A percentile compares a stretch with the other conserved stretches of the same genome.
Evolutionary conservation across 352 stramenopile genomes (phyloP).

Genomic region (Peronospora belbahrii): DNA sequence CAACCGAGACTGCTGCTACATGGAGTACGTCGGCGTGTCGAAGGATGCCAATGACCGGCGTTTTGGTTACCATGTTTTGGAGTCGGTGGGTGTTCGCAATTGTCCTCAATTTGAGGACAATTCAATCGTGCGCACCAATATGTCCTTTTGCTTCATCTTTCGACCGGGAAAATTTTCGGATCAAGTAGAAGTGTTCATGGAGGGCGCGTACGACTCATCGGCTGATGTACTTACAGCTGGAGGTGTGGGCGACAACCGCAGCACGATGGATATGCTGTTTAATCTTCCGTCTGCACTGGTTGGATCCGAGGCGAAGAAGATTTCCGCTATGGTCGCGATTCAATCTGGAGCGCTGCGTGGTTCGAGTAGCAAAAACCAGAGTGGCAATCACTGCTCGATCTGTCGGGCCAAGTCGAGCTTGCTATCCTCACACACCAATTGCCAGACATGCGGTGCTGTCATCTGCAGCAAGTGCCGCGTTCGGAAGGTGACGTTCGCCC

Average conservation of each 20-base stretch:
- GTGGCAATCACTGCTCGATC: constrained; percentile 49
- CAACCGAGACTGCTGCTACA: constrained; percentile 64
- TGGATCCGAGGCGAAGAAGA: constrained; percentile 60
- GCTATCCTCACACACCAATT: constrained; percentile 45
- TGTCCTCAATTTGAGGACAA: constrained; percentile 67
- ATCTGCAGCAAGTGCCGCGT: constrained; percentile 73
- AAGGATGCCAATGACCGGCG: constrained; percentile 45
- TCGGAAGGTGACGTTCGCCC: constrained; percentile 47
- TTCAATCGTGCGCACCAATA: constrained; percentile 59
- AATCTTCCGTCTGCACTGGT: constrained; percentile 34
- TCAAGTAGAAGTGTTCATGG: constrained; percentile 63
- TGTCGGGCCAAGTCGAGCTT: constrained; percentile 48
- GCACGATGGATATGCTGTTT: constrained; percentile 62
- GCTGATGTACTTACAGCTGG: constrained; percentile 51
- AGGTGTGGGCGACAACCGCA: constrained; percentile 59
- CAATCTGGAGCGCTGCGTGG: constrained; percentile 26
- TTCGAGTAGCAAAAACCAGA: constrained; percentile 28
- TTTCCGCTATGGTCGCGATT: constrained; percentile 46
- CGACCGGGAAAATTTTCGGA: constrained; percentile 38
- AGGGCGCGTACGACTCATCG: constrained; percentile 60
- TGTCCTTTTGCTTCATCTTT: constrained; percentile 73
- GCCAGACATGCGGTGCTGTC: constrained; percentile 57
- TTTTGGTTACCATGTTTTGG: constrained; percentile 58
- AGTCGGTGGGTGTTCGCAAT: constrained; percentile 50
- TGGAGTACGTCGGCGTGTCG: constrained; percentile 58